Evolutionary conservation across 805 yeast species (phyloP).

Genomic region (Ogataea paradorogensis): DNA sequence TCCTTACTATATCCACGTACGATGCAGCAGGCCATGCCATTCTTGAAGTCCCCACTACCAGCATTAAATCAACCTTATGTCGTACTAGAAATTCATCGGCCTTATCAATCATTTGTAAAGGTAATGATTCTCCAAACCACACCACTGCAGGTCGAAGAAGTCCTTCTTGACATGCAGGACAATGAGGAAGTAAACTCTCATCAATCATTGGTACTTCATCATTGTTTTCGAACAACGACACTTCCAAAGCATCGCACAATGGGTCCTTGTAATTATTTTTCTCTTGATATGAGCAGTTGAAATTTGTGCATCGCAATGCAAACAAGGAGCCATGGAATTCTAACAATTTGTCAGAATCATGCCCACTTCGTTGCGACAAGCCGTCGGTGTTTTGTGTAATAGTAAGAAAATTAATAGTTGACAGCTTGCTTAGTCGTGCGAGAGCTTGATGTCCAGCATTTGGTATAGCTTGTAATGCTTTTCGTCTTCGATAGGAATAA

Average conservation of each 20-base stretch:
- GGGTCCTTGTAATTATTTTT: constrained; percentile 55
- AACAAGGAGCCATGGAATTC: constrained; percentile 83
- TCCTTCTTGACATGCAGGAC: constrained; percentile 71
- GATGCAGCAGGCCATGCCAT: constrained; percentile 91
- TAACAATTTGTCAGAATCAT: constrained; percentile 47
- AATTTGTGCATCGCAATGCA: constrained; percentile 69
- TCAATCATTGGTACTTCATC: constrained; percentile 38
- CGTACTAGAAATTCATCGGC: constrained; percentile 69
- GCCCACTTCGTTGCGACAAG: constrained; percentile 63
- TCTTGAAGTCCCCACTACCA: constrained; percentile 85
- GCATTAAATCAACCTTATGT: constrained; percentile 61
- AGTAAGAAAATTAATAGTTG: constrained; percentile 47
- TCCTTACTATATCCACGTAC: constrained; percentile 72
- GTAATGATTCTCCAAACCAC: constrained; percentile 92
- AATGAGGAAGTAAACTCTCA: constrained; percentile 59
- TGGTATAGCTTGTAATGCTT: constrained; percentile 66
- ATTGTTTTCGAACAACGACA: constrained; percentile 8
- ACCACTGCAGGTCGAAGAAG: constrained; percentile 85
- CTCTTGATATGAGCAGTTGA: constrained; percentile 63
- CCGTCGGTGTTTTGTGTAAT: constrained; percentile 87
- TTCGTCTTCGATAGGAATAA: constrained; percentile 64
- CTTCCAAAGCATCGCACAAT: constrained; percentile 40
- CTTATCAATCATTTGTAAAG: constrained; percentile 55
- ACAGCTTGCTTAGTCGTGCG: constrained; percentile 52
- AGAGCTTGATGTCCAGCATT: constrained; percentile 72